Base-by-base conservation (phyloP, 2,329 filamentous ascomycete genomes). In the Hysterium pulicare region DNA sequence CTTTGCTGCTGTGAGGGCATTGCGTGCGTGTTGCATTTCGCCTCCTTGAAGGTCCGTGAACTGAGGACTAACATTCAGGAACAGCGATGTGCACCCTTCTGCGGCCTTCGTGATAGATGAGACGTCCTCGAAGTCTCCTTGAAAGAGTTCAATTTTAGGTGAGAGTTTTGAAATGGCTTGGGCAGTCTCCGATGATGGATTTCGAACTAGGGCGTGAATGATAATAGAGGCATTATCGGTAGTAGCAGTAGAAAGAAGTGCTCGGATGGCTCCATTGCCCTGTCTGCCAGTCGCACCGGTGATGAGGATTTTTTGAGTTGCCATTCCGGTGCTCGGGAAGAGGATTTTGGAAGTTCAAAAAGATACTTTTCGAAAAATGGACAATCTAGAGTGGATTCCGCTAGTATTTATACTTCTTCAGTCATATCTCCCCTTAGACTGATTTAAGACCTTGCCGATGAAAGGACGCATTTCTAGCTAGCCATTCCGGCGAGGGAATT, bases 91-190 rank as follows among this genome's bases (percentile, higher is more conserved):
- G 31, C 39, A 41, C 15, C 20, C 10, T 7, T 16, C 7, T 13
- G 39, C 39, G 11, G 39, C 39, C 13, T 26, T 31, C 3, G 15
- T 5, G 19, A 41, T 4, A 16, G 39, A 41, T 9, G 28, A 13
- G 1, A 3, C 10, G 21, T 35, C 30, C 19, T 41, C 39, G 19
- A 41, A 41, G 28, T 33, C 23, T 19, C 39, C 39, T 7, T 20
- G 5, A 31, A 41, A 38, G 15, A 42, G 45, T 5, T 38, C 37
- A 33, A 46, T 38, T 28, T 46, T 38, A 2, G 43, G 42, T 16
- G 43, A 38, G n/a, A 40, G 44, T 13, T 43, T 35, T 3, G 32
- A 30, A 10, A 40, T 42, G 11, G 33, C 39, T 16, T 35, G 19
- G 6, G 39, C 30, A 15, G n/a, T 15, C 16, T 22, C 30, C 2